Evolutionary conservation across 129 eudicot genomes (phyloP), one percentile per base, ranked within the genome.

Genomic region (Oenanthe sinensis): DNA sequence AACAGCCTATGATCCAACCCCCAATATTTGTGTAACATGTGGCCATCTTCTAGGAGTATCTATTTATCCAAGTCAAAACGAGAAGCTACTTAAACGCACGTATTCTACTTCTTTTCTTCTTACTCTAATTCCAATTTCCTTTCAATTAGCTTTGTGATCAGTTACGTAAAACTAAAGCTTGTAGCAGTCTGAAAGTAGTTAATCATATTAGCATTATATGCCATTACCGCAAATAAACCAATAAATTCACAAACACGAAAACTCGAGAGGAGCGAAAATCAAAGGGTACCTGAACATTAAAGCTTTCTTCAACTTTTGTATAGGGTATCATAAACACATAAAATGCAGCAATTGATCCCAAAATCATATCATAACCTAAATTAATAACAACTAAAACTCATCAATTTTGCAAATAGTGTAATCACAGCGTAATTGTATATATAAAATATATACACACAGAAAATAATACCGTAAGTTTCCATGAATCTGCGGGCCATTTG

Each of bases 261-360:
- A 1, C 2, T 13, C 4, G 17, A 49, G 47, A 26, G 8, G 30
- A 6, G 36, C 36, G 36, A 33, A 33, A 30, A 30, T 0, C 9
- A 26, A 22, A 63, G 58, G 36, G 42, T 75, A 91, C 98, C 97
- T 96, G 99, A 80, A 96, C 86, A 84, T 96, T 96, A 85, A 96
- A 96, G 86, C 99, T 96, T 88, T 96, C 99, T 90, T 96, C 99
- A 54, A 96, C 99, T 84, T 96, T 96, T 0, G 99, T 96, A 75
- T 87, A 96, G 26, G 99, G 99, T 8, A 63, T 94, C 90, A 87
- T 86, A 68, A 92, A 80, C 4, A 92, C 97, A 40, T 96, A 96
- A 81, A 96, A 87, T 15, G 97, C 95, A 81, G 97, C 97, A 82
- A 96, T 91, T 39, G 94, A 85, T 40, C 97, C 99, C 84, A 96